phyloP scores from a whole-genome alignment of 225 moss, liverwort and hornwort genomes.

The Sphagnum tenellum region DNA sequence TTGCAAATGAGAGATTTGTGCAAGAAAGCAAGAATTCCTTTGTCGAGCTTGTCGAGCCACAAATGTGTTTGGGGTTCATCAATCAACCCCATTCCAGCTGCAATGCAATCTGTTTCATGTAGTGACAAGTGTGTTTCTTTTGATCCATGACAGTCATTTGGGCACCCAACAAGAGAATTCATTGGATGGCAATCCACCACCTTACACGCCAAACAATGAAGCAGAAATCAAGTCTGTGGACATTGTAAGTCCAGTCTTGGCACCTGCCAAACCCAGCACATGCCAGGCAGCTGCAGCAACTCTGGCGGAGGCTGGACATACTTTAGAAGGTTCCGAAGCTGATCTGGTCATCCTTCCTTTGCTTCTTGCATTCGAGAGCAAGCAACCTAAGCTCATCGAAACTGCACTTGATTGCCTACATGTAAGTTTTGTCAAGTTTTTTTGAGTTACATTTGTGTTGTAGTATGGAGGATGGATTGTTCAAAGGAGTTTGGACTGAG shows the following conservation, averaged over 20 bases:
- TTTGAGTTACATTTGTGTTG: too few species aligned
- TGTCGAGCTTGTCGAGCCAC: neutral
- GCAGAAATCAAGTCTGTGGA: conserved; percentile 40
- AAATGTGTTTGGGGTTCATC: too few species aligned
- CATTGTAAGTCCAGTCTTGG: conserved; percentile 11
- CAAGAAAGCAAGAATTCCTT: too few species aligned
- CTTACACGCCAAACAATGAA: conserved; percentile 33
- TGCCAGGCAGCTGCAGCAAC: conserved; percentile 94
- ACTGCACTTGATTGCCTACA: conserved; percentile 94
- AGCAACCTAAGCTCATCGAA: conserved; percentile 94
- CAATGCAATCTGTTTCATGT: neutral
- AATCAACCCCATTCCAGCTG: too few species aligned
- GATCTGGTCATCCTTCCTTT: conserved; percentile 92
- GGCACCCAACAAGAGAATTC: conserved; percentile 46
- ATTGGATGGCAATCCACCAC: conserved; percentile 32
- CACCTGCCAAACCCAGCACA: conserved; percentile 62
- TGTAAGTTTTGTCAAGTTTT: conserved; percentile 29
- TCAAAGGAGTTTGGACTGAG: too few species aligned
- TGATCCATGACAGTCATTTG: conserved; percentile 9
- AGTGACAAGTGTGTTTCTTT: neutral
- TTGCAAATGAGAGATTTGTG: too few species aligned
- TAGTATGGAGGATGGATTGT: too few species aligned
- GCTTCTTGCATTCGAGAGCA: conserved; percentile 92
- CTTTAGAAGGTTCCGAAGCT: conserved; percentile 85
- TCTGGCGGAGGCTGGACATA: conserved; percentile 89